phyloP scores from a whole-genome alignment of 192 early-diverging fungal genomes.

The Thamnidium elegans region DNA sequence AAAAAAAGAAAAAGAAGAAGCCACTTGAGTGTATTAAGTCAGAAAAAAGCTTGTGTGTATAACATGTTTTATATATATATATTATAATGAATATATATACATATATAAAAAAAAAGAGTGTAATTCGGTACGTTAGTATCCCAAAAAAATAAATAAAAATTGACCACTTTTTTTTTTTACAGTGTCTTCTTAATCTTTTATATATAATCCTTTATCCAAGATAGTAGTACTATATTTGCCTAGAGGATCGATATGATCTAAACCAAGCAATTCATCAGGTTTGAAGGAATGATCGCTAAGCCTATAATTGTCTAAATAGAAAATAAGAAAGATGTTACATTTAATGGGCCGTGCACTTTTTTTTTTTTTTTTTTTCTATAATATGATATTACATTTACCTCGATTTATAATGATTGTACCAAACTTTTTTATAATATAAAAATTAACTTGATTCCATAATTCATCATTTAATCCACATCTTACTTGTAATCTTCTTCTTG shows the following conservation, averaged over 20 bases:
- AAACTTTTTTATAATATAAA: slow-evolving; percentile 40
- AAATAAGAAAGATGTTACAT: neutral
- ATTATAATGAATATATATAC: too few species aligned
- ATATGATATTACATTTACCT: slow-evolving; percentile 25
- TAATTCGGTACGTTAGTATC: too few species aligned
- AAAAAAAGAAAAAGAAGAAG: neutral
- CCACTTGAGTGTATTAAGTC: neutral
- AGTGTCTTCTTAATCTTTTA: slow-evolving; percentile 12
- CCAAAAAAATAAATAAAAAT: too few species aligned
- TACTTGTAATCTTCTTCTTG: slow-evolving; percentile 67
- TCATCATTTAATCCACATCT: slow-evolving; percentile 75
- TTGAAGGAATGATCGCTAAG: slow-evolving; percentile 34
- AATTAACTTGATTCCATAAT: slow-evolving; percentile 70
- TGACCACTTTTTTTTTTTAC: too few species aligned
- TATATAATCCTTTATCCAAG: slow-evolving; percentile 12
- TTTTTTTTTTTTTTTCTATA: neutral
- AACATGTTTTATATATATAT: too few species aligned
- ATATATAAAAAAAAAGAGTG: too few species aligned
- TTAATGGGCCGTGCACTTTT: neutral
- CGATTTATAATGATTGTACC: neutral
- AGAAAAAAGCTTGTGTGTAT: neutral
- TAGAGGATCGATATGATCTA: slow-evolving; percentile 42
- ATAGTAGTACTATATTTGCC: neutral
- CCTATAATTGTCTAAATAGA: slow-evolving; percentile 30
- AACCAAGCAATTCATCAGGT: slow-evolving; percentile 42